A percentile compares a stretch with the other conserved stretches of the same genome.
These are phyloP conservation scores for Cercospora sesami DNA, from an alignment of 2,329 filamentous ascomycete genomes.

Conservation along the genomic window DNA sequence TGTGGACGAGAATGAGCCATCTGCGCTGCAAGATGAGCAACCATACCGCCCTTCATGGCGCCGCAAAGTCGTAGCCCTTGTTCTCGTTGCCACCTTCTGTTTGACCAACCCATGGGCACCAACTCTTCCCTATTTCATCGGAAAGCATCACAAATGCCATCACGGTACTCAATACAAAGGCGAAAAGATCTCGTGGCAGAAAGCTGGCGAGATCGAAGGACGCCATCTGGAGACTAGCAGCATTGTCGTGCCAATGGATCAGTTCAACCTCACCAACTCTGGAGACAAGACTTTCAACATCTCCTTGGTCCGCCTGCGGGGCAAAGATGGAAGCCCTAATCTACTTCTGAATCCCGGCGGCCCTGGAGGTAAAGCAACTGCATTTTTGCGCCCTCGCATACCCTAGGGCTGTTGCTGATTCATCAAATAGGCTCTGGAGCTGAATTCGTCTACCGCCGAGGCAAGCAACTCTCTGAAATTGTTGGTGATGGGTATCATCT, in stretches of 20 bases:
- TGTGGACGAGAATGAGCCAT: neutral
- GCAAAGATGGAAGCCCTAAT: constrained; percentile 20
- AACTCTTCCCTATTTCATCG: neutral
- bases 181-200: constrained; percentile 27
- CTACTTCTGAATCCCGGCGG: constrained; percentile 27
- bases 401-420: neutral
- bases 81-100: neutral
- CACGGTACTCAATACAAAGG: constrained; percentile 16
- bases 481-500: constrained; percentile 29
- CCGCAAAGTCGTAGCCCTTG: neutral
- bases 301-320: constrained; percentile 24
- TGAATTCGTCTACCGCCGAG: constrained; percentile 27
- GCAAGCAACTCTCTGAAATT: constrained; percentile 28
- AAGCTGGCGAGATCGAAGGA: constrained; percentile 26
- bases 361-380: neutral
- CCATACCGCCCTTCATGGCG: neutral
- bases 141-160: neutral
- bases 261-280: constrained; percentile 27
- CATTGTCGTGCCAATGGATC: constrained; percentile 28
- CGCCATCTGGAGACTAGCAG: constrained; percentile 23
- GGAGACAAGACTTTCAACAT: constrained; percentile 29
- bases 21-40: neutral
- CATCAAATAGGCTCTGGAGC: constrained; percentile 20
- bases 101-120: constrained; percentile 5
- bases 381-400: neutral